These are phyloP conservation scores for Claviceps pusilla DNA, from an alignment of 2,329 filamentous ascomycete genomes.

Conservation along the genomic window DNA sequence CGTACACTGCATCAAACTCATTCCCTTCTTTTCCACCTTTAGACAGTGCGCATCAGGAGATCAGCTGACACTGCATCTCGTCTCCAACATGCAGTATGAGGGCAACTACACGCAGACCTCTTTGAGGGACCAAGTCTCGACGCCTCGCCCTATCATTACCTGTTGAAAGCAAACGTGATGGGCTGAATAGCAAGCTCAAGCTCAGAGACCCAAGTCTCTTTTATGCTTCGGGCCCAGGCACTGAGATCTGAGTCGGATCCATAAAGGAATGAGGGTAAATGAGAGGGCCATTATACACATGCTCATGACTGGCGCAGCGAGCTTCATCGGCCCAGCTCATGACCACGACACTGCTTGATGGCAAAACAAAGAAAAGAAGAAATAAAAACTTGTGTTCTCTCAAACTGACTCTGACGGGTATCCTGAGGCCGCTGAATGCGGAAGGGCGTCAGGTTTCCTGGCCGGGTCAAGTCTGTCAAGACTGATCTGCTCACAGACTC, in stretches of 20 bases:
- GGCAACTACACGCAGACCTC: not conserved
- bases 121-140: not conserved
- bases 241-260: not conserved
- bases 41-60: not conserved
- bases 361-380: conserved; percentile 2
- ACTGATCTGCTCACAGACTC: conserved; percentile 5
- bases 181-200: not conserved
- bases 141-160: not conserved
- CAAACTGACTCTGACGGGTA: conserved; percentile 39
- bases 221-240: not conserved
- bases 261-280: not conserved
- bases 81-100: not conserved
- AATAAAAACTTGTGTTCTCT: conserved; percentile 8
- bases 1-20: not conserved
- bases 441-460: conserved; percentile 6
- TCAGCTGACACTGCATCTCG: not conserved
- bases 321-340: conserved; percentile 40
- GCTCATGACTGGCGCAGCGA: conserved; percentile 20
- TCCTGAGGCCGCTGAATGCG: conserved; percentile 35
- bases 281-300: conserved; percentile 15
- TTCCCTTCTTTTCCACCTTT: no score
- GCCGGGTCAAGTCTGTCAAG: conserved; percentile 4
- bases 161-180: not conserved
- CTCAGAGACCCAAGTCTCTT: not conserved
- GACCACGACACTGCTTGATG: conserved; percentile 34